These are phyloP conservation scores for Vaccinium myrtillus DNA, from an alignment of 148 eudicot genomes.

Conservation along the genomic window DNA sequence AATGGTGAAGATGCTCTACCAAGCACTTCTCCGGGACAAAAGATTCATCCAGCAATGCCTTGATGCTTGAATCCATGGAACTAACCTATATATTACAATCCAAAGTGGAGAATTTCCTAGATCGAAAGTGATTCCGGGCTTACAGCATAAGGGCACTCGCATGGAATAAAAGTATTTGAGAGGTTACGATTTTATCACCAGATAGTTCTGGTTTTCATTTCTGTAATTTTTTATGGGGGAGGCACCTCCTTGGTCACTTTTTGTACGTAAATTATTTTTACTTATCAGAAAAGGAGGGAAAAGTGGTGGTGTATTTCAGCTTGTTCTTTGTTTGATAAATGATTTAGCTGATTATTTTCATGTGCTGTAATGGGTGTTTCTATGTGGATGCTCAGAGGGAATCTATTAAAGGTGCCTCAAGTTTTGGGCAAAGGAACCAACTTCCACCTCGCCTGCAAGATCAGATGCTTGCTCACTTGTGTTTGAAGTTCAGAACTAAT, in stretches of 20 bases:
- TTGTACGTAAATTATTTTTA: not conserved
- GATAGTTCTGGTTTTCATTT: not conserved
- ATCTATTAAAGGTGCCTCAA: slow-evolving; percentile 70
- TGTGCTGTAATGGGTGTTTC: not conserved
- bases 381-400: slow-evolving; percentile 55
- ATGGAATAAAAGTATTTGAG: not conserved
- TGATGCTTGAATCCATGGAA: not conserved
- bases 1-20: not conserved
- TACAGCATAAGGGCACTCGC: not conserved
- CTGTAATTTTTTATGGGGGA: not conserved
- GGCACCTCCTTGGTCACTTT: not conserved
- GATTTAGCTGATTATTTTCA: not conserved
- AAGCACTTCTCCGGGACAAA: not conserved
- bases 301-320: not conserved
- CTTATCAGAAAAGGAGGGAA: not conserved
- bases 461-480: slow-evolving; percentile 84
- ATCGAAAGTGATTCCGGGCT: not conserved
- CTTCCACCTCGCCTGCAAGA: slow-evolving; percentile 70
- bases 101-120: not conserved
- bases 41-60: not conserved
- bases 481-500: slow-evolving; percentile 69
- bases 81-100: not conserved
- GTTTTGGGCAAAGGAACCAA: slow-evolving; percentile 69
- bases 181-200: not conserved
- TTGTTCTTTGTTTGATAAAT: not conserved